phyloP scores from a whole-genome alignment of 75 land plant genomes.

The Selaginella moellendorffii region DNA sequence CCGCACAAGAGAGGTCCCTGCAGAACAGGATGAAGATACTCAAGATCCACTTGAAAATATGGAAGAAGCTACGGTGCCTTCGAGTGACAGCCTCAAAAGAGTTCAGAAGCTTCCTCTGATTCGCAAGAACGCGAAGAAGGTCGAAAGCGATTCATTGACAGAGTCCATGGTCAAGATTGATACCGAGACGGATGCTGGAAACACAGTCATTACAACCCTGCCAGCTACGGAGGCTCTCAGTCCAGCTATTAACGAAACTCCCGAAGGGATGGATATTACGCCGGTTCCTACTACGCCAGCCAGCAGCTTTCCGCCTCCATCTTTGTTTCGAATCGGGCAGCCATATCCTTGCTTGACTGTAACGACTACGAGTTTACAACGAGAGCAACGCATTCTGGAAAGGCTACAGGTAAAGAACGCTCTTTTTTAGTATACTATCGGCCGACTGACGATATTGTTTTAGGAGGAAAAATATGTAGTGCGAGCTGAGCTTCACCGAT shows the following conservation, averaged over 20 bases:
- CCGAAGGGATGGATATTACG: not conserved
- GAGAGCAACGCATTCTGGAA: not conserved
- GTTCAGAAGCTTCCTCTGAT: not conserved
- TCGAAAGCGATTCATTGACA: not conserved
- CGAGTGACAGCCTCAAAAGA: not conserved
- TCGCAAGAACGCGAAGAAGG: not conserved
- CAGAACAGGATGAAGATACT: not conserved
- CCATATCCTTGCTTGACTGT: conserved; percentile 7
- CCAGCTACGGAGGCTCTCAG: not conserved
- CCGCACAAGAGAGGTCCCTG: conserved; percentile 14
- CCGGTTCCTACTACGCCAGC: not conserved
- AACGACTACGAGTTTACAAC: conserved; percentile 1
- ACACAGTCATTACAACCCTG: not conserved
- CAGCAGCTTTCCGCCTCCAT: not conserved
- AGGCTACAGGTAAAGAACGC: not conserved
- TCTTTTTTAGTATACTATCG: not conserved
- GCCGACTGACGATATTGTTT: not conserved
- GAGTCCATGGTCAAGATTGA: not conserved
- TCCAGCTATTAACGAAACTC: not conserved
- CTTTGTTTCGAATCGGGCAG: not conserved
- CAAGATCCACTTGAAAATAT: not conserved
- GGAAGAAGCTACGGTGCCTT: not conserved
- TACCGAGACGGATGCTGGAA: not conserved
- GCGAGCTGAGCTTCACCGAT: conserved; percentile 54
- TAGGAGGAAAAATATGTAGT: conserved; percentile 72